Percentiles rank a stretch among this genome's conserved stretches.
Evolutionary conservation across 768 basidiomycete genomes (phyloP).

Genomic region (Chiua virens): DNA sequence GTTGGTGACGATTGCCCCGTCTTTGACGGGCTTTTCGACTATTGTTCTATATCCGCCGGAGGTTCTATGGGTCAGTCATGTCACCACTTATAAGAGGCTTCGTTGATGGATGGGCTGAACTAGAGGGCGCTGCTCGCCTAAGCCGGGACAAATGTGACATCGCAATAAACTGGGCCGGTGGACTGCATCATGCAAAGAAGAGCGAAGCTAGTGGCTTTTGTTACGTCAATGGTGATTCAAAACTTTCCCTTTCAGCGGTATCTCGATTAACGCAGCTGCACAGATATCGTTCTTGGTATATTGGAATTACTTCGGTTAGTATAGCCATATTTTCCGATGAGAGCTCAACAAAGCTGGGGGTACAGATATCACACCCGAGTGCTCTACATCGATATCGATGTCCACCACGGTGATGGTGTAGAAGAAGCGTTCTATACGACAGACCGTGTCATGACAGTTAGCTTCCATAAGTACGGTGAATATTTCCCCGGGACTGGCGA

Average conservation of each 20-base stretch:
- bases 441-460: conserved; percentile 97
- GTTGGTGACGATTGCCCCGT: conserved; percentile 99
- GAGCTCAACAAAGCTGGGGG: background rate
- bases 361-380: conserved; percentile 88
- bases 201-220: conserved; percentile 99
- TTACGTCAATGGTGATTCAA: conserved; percentile 83
- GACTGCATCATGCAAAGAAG: conserved; percentile 98
- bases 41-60: conserved; percentile 99
- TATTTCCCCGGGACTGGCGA: conserved; percentile 99
- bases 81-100: background rate
- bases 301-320: conserved; percentile 84
- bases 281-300: conserved; percentile 97
- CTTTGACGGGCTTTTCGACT: conserved; percentile 98
- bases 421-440: conserved; percentile 99
- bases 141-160: conserved; percentile 98
- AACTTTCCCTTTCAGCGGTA: background rate
- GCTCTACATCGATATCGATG: conserved; percentile 97
- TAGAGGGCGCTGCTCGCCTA: conserved; percentile 95
- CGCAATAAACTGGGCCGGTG: conserved; percentile 99
- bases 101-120: conserved; percentile 6
- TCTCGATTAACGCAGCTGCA: background rate
- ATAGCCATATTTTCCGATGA: background rate
- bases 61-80: conserved; percentile 89
- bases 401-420: conserved; percentile 98
- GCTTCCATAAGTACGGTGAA: conserved; percentile 99